Percentiles rank a stretch among this genome's conserved stretches.
Conservation (phyloP, 768 basidiomycete genomes). For the Rhodotorula kratochvilovae region DNA sequence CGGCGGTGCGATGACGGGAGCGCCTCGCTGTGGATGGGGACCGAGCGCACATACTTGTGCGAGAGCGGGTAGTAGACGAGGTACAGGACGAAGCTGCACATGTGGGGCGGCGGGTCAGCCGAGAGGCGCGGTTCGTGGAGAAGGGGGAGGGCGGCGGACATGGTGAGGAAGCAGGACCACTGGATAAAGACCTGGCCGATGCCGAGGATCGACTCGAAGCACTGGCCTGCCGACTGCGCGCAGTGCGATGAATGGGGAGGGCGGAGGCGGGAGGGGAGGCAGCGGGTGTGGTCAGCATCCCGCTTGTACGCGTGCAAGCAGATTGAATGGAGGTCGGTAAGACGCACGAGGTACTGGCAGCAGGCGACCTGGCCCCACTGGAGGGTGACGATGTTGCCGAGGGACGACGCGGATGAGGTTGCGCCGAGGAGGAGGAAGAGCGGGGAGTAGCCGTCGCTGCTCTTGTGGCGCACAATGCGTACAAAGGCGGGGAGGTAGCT, state of each 20-base stretch:
- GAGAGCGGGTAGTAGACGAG: conserved; percentile 85
- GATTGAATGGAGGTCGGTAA: no score
- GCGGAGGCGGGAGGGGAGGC: not conserved
- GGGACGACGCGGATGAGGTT: conserved; percentile 46
- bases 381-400: conserved; percentile 63
- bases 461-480: conserved; percentile 67
- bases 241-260: no score
- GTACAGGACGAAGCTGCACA: conserved; percentile 74
- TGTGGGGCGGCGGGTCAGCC: not conserved
- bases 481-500: conserved; percentile 11
- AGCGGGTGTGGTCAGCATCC: no score
- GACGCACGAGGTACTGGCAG: conserved; percentile 68
- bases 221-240: conserved; percentile 61
- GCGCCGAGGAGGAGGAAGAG: conserved; percentile 80
- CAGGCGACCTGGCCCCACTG: conserved; percentile 79
- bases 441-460: conserved; percentile 85
- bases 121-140: not conserved
- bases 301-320: no score
- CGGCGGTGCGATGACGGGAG: conserved; percentile 53
- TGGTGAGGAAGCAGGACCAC: conserved; percentile 75
- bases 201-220: conserved; percentile 74
- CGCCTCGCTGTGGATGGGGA: conserved; percentile 70
- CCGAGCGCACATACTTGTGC: conserved; percentile 60
- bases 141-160: conserved; percentile 57
- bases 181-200: conserved; percentile 74